Evolutionary conservation across 371 early-diverging fungal species (phyloP).

Genomic region (Conidiobolus coronatus): DNA sequence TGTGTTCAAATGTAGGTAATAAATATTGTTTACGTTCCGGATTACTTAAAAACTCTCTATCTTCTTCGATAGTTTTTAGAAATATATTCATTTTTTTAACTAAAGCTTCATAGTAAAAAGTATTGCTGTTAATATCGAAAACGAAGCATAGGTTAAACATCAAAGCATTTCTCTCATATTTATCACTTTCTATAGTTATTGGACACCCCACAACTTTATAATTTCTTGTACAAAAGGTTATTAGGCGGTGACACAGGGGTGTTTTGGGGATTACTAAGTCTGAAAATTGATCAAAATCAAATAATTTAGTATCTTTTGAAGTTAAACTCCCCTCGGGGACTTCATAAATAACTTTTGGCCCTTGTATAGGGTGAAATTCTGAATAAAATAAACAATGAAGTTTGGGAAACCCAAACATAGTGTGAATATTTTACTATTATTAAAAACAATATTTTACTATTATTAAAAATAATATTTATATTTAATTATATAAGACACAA

Average conservation of each 20-base stretch:
- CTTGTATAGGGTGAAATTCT: conserved; percentile 64
- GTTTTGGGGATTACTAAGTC: conserved; percentile 74
- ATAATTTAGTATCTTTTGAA: conserved; percentile 18
- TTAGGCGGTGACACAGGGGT: conserved; percentile 46
- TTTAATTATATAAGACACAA: too few relatives aligned
- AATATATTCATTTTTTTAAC: conserved; percentile 58
- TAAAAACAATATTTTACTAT: too few relatives aligned
- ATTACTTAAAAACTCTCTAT: conserved; percentile 37
- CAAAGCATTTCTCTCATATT: conserved; percentile 58
- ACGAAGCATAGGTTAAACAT: conserved; percentile 75
- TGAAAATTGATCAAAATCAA: conserved; percentile 69
- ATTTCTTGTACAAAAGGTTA: conserved; percentile 37
- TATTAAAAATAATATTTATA: too few relatives aligned
- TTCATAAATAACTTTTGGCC: conserved; percentile 61
- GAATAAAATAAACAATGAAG: conserved; percentile 59
- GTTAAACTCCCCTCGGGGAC: conserved; percentile 58
- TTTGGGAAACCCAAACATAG: conserved; percentile 25
- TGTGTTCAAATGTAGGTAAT: conserved; percentile 59
- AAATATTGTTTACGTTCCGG: conserved; percentile 14
- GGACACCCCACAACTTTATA: conserved; percentile 63
- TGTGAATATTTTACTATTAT: too few relatives aligned
- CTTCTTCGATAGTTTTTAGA: conserved; percentile 52
- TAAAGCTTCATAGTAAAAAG: conserved; percentile 50
- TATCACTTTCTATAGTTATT: conserved; percentile 39
- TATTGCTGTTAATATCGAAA: conserved; percentile 56